Base-by-base conservation (phyloP, 2,329 filamentous ascomycete genomes). In the Ceratocystis albifundus region DNA sequence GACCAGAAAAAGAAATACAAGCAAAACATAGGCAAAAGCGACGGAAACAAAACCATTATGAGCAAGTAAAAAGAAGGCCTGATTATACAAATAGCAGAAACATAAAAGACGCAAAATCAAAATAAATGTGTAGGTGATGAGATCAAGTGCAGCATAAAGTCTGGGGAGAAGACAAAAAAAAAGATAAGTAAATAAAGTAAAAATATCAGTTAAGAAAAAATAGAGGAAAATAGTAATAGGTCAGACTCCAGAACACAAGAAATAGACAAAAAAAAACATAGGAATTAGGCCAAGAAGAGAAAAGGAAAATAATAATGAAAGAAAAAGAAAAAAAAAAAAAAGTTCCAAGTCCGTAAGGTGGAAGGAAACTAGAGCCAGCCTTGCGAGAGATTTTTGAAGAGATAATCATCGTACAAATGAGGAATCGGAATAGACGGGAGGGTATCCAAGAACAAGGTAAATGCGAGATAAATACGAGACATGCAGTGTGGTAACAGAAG, bases 381-480 rank as follows among this genome's bases (percentile, higher is more conserved):
- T 53, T 25, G 48, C 20, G 48, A 20, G 55, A 59, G 28, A 36
- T 59, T 59, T 59, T 30, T 25, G 30, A 59, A 59, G 30, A 59
- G 30, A 59, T 17, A 59, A 59, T 59, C 55, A 59, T 59, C 55
- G 55, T 59, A 59, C 55, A 59, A 36, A 59, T 6, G 55, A 32
- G 55, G 55, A 59, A 59, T 30, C 25, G 55, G 55, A 59, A 59
- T 59, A 59, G 55, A 59, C 55, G 30, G 55, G 55, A 59, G 55
- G 55, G 55, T 59, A 59, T 59, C 55, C 55, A 59, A 59, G 55
- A 59, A 59, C 55, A 59, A 36, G 32, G 55, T 75, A 77, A 80
- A 64, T 84, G 82, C 69, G 68, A 68, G 68, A 64, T 6, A 62
- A 61, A 46, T 70, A 72, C 70, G 68, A 72, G 55, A 59, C 55